Base-by-base conservation (phyloP, 2,329 filamentous ascomycete genomes). In the Pseudohalonectria lignicola region DNA sequence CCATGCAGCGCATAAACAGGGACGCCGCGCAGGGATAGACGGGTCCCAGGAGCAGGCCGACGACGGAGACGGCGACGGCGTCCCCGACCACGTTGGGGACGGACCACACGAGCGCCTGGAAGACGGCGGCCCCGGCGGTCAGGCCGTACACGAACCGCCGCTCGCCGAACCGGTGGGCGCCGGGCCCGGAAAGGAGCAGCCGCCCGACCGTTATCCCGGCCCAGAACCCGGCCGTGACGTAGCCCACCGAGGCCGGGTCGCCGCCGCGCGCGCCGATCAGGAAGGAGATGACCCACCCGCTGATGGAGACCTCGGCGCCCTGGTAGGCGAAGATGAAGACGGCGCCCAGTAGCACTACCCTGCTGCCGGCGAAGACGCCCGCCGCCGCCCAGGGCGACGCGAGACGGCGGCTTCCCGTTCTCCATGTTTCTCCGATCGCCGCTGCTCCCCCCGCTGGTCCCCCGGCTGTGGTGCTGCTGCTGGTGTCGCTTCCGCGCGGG, bases 251-350 rank as follows among this genome's bases (percentile, higher is more conserved):
- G 0, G 71, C 65, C 6, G 83, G 82, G 47, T 82, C 69, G 12
- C 83, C 85, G 40, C 76, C 64, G 28, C 85, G 78, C 44, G 77
- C 73, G 36, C 72, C 71, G 56, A 92, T 86, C 29, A 93, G 64
- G 62, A 88, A 93, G 3, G 82, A 86, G 44, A 90, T 86, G 35
- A 90, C 80, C 86, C 86, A 93, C 38, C 86, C 85, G 0, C 81
- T 85, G 45, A 90, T 84, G 12, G 79, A 79, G 13, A 93, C 85
- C 58, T 93, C 86, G 26, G 82, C 81, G 25, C 85, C 86, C 57
- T 92, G 84, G 56, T 94, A 93, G 19, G 79, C 76, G 55, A 93
- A 92, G 55, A 92, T 83, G 63, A 92, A 92, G 9, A 86, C 56
- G 0, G 85, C 80, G 3, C 84, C 83, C 0, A 92, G 67, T 1